Conservation (phyloP, 2,329 filamentous ascomycete genomes). For the Colletotrichum costaricense region DNA sequence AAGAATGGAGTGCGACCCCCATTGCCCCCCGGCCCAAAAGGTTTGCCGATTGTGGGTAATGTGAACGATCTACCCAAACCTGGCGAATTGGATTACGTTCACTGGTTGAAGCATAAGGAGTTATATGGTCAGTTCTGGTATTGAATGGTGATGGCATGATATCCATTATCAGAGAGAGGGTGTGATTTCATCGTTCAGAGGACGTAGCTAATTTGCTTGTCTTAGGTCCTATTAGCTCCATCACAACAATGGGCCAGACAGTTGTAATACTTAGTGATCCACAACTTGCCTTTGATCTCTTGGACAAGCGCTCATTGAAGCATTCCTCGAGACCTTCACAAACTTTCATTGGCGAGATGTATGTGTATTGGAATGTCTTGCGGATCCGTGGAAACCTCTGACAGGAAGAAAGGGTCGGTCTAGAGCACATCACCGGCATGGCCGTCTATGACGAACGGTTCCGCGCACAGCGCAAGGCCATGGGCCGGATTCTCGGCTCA, state of each 20-base stretch:
- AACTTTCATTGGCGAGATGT: slow-evolving; percentile 51
- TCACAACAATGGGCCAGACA: slow-evolving; percentile 52
- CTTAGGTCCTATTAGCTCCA: slow-evolving; percentile 42
- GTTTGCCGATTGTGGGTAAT: slow-evolving; percentile 58
- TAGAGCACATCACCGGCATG: slow-evolving; percentile 48
- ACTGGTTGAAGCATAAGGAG: slow-evolving; percentile 51
- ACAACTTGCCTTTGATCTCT: slow-evolving; percentile 48
- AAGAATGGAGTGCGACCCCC: slow-evolving; percentile 7
- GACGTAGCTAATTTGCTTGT: background rate
- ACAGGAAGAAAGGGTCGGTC: slow-evolving; percentile 43
- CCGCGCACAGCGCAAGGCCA: slow-evolving; percentile 56
- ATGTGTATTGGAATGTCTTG: background rate
- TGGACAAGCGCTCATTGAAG: slow-evolving; percentile 46
- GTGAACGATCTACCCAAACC: slow-evolving; percentile 55
- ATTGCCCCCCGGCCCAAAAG: slow-evolving; percentile 43
- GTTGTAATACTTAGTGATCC: slow-evolving; percentile 54
- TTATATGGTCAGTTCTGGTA: slow-evolving; percentile 38
- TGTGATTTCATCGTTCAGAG: too few relatives aligned
- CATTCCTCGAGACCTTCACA: slow-evolving; percentile 48
- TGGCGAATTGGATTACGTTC: slow-evolving; percentile 43
- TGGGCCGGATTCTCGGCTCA: slow-evolving; percentile 57
- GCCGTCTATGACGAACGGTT: slow-evolving; percentile 50
- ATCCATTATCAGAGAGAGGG: background rate
- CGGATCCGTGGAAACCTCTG: background rate
- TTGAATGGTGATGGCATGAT: too few relatives aligned